Conservation (phyloP, 140 eudicot species). For the Artemisia princeps region DNA sequence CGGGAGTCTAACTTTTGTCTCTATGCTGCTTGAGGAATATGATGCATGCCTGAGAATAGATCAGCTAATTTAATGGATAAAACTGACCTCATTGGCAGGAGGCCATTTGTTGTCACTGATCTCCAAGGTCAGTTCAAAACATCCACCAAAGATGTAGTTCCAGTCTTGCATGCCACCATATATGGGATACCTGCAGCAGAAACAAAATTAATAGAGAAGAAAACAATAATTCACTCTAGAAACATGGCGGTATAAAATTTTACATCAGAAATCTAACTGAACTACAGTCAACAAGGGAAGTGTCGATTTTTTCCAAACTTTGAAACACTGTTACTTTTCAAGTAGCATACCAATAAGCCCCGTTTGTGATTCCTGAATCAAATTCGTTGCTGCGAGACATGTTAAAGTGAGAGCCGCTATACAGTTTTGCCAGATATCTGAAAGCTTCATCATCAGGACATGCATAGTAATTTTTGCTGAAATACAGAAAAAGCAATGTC, state of each 20-base stretch:
- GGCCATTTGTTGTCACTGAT: constrained; percentile 95
- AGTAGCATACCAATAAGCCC: constrained; percentile 62
- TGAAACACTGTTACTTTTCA: not conserved
- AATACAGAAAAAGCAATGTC: constrained; percentile 11
- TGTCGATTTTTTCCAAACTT: not conserved
- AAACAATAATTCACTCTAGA: not conserved
- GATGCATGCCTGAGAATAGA: not conserved
- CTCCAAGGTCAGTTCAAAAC: constrained; percentile 89
- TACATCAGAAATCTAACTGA: not conserved
- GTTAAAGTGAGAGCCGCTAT: constrained; percentile 70
- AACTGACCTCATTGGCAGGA: constrained; percentile 70
- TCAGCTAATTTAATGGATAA: constrained; percentile 3
- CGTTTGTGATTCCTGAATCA: constrained; percentile 80
- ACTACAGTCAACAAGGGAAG: not conserved
- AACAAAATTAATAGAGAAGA: not conserved
- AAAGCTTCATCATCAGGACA: constrained; percentile 93
- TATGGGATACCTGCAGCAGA: constrained; percentile 78
- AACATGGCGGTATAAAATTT: not conserved
- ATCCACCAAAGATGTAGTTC: constrained; percentile 71
- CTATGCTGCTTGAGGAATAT: not conserved
- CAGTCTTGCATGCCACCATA: constrained; percentile 99
- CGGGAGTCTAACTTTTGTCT: not conserved
- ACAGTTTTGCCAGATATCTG: constrained; percentile 71
- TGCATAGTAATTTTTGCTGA: constrained; percentile 66
- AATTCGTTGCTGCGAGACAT: constrained; percentile 81